Conservation (phyloP, 352 stramenopile species). For the Phytophthora tentaculata region DNA sequence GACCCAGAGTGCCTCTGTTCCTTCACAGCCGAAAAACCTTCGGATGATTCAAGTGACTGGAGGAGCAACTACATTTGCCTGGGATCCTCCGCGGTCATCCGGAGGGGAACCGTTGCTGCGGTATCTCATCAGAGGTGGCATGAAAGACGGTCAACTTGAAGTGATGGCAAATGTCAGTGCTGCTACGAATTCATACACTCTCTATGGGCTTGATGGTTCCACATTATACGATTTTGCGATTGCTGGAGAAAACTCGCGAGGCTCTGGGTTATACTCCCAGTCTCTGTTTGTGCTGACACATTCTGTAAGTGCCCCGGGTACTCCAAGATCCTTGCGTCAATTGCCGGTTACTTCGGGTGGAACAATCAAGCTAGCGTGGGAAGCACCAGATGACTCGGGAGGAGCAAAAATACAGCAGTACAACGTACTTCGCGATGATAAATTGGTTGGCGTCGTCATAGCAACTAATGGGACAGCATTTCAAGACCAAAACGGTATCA, state of each 20-base stretch:
- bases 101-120: constrained; percentile 33
- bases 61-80: constrained; percentile 48
- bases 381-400: constrained; percentile 44
- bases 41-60: constrained; percentile 33
- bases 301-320: constrained; percentile 31
- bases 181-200: constrained; percentile 10
- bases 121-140: constrained; percentile 40
- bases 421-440: constrained; percentile 44
- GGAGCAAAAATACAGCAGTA: constrained; percentile 49
- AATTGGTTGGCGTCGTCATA: constrained; percentile 11
- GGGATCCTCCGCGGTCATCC: constrained; percentile 52
- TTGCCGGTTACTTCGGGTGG: constrained; percentile 44
- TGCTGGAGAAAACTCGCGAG: constrained; percentile 45
- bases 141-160: not conserved
- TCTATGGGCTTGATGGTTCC: constrained; percentile 38
- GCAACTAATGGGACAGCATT: constrained; percentile 19
- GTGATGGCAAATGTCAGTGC: constrained; percentile 25
- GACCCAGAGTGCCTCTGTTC: constrained; percentile 42
- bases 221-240: constrained; percentile 46
- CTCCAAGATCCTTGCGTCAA: constrained; percentile 43
- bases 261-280: constrained; percentile 43
- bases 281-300: constrained; percentile 40
- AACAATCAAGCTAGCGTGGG: constrained; percentile 46
- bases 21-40: constrained; percentile 55
- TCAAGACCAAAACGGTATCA: constrained; percentile 34